Base-by-base conservation (phyloP, 2,329 filamentous ascomycete species). In the Colletotrichum sublineola region DNA sequence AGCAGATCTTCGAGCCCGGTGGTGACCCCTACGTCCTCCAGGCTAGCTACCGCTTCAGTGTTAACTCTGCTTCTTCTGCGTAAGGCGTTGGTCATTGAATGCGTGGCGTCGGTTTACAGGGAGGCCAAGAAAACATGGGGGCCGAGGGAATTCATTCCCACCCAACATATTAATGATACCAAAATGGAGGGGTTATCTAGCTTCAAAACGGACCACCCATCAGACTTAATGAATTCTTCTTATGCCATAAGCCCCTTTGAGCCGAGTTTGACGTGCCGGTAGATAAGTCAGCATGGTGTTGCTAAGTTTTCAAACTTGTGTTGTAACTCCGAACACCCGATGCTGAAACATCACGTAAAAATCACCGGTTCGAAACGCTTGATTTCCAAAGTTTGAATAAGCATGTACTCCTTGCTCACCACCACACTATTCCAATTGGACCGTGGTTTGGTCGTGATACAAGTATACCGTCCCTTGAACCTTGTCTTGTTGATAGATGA, bases 21-120 rank as follows among this genome's bases (percentile, higher is more conserved):
- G 89, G 84, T 67, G 87, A 87, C 73, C 88, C 89, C 3, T 92
- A 90, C 78, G 86, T 89, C n/a, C 81, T 92, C 74, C 85, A 90
- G 81, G 90, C 90, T 5, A 88, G 84, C 75, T 92, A 91, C 78
- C 81, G 81, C 67, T 92, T 92, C 76, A 88, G 85, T 76, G 81
- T 90, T 73, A 84, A 87, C 76, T 75, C 76, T 52, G 57, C 68
- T 20, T 63, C 14, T 42, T 46, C 57, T 36, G 38, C 20, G n/a
- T 68, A 69, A 46, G 12, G 33, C n/a, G 36, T 12, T 6, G 3
- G 31, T 46, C n/a, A 46, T 15, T 18, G n/a, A 31, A 56, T n/a
- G 36, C n/a, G 9, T 48, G 62, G 36, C 24, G 20, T 9, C 20
- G 12, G 15, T 53, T 7, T 15, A 2, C 36, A 20, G n/a, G 24